Percentiles rank a stretch among this genome's conserved stretches.
phyloP scores from a whole-genome alignment of 352 stramenopile genomes.

The Sclerospora graminicola region DNA sequence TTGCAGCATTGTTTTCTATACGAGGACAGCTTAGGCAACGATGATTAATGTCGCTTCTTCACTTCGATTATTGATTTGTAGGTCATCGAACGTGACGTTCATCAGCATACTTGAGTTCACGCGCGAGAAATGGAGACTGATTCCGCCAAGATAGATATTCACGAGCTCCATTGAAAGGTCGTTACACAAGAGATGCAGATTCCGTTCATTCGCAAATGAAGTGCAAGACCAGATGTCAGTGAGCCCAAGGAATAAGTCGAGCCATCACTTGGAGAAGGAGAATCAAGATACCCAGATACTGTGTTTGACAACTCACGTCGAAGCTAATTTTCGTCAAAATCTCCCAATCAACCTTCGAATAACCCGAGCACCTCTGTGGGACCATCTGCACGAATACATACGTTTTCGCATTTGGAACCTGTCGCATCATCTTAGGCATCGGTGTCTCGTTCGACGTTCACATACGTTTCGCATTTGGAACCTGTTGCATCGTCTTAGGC shows the following conservation, averaged over 20 bases:
- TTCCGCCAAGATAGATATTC: too few species aligned
- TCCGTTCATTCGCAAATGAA: conserved; percentile 64
- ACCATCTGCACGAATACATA: too few species aligned
- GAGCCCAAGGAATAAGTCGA: too few species aligned
- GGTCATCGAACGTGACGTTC: too few species aligned
- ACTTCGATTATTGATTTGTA: too few species aligned
- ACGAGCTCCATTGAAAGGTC: conserved; percentile 78
- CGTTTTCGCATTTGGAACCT: conserved; percentile 72
- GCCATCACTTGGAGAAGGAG: too few species aligned
- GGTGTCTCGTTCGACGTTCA: too few species aligned
- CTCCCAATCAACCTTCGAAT: conserved; percentile 80
- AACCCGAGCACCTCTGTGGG: conserved; percentile 87
- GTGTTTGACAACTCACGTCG: conserved; percentile 66
- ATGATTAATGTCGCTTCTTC: conserved; percentile 77
- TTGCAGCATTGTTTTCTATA: conserved; percentile 23
- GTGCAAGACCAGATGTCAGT: too few species aligned
- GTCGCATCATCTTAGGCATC: conserved; percentile 9
- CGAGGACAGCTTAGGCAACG: conserved; percentile 70
- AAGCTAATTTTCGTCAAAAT: conserved; percentile 71
- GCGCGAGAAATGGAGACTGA: too few species aligned
- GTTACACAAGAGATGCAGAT: conserved; percentile 85
- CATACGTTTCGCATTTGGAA: too few species aligned
- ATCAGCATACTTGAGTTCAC: too few species aligned
- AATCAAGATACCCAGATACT: conserved; percentile 49
- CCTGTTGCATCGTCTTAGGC: too few species aligned